Base-by-base conservation (phyloP, 2,329 filamentous ascomycete species). In the Fusarium sp. region DNA sequence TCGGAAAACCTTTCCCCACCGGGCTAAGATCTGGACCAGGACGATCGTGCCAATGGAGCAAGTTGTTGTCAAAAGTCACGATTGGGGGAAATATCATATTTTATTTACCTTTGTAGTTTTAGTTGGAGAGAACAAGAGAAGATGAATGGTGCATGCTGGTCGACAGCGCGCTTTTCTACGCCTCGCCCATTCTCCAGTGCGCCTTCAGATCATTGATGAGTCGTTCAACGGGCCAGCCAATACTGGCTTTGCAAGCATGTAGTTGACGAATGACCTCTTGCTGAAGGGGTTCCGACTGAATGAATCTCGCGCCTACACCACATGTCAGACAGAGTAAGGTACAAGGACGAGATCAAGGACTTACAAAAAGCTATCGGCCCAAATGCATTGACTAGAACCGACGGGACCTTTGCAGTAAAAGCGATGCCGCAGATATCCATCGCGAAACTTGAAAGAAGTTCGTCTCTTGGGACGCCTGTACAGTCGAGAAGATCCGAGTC, bases 331-430 rank as follows among this genome's bases (percentile, higher is more conserved):
- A 20, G 24, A n/a, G 2, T 16, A 8, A 15, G 18, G 10, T 6
- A 38, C 11, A 32, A 9, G 12, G 29, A 12, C 5, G 16, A 22
- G 20, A 11, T 8, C 8, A 8, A 27, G 24, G 5, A 76, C 80
- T 74, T 69, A 84, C 84, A 84, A 54, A 81, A 85, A 3, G 80
- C 76, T 29, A 85, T 83, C 16, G 84, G 83, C 0, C 84, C 84
- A 67, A 85, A 85, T 5, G 82, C 77, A 62, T 86, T 85, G 6
- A 86, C 82, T 8, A 84, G 74, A 4, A 84, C 82, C 1, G 83
- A 71, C 0, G 81, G 75, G 8, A 77, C 80, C 8, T 80, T 80
- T n/a, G 81, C 76, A 0, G 83, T 83, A 48, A 85, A 83, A 0
- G 83, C 81, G 15, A 84, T 76, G 3, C 82, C 82, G 56, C 82